Conservation (phyloP, 1,284 basidiomycete species). For the Moesziomyces sp. region DNA sequence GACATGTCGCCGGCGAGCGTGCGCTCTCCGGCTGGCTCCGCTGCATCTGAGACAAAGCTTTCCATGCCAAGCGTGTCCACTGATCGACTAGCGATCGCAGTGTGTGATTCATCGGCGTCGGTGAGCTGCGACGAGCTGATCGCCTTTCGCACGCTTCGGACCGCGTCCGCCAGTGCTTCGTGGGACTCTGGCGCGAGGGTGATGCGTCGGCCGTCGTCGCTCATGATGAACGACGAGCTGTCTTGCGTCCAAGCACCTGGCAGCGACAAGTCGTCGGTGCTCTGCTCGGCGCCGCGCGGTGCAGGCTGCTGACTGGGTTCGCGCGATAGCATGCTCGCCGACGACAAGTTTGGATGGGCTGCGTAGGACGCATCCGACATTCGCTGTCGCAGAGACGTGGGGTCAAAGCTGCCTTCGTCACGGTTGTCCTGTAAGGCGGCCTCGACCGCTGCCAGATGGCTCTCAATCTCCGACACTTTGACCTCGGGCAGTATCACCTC, state of each 20-base stretch:
- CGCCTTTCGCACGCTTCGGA: slow-evolving; percentile 41
- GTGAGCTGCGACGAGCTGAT: slow-evolving; percentile 51
- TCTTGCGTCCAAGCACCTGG: slow-evolving; percentile 42
- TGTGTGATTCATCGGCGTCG: slow-evolving; percentile 10
- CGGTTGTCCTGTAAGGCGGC: slow-evolving; percentile 43
- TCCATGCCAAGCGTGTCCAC: slow-evolving; percentile 31
- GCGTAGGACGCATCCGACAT: slow-evolving; percentile 35
- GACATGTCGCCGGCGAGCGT: slow-evolving; percentile 18
- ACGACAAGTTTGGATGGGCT: slow-evolving; percentile 33
- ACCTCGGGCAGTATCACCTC: slow-evolving; percentile 38
- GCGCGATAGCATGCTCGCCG: slow-evolving; percentile 32
- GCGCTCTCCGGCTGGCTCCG: slow-evolving; percentile 14
- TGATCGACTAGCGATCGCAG: slow-evolving; percentile 15
- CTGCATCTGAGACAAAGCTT: slow-evolving; percentile 26
- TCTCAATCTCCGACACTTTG: slow-evolving; percentile 46
- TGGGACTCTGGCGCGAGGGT: slow-evolving; percentile 45
- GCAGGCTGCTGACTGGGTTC: slow-evolving; percentile 15
- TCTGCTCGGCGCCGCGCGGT: slow-evolving; percentile 8
- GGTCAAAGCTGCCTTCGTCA: slow-evolving; percentile 43
- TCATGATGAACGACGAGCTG: slow-evolving; percentile 23
- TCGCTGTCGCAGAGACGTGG: slow-evolving; percentile 37
- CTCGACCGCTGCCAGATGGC: slow-evolving; percentile 42
- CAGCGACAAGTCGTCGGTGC: slow-evolving; percentile 31
- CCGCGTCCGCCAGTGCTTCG: slow-evolving; percentile 48
- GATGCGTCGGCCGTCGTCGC: slow-evolving; percentile 40